These are phyloP conservation scores for Skeletonema menzelii DNA, from an alignment of 108 stramenopile genomes.

Conservation along the genomic window DNA sequence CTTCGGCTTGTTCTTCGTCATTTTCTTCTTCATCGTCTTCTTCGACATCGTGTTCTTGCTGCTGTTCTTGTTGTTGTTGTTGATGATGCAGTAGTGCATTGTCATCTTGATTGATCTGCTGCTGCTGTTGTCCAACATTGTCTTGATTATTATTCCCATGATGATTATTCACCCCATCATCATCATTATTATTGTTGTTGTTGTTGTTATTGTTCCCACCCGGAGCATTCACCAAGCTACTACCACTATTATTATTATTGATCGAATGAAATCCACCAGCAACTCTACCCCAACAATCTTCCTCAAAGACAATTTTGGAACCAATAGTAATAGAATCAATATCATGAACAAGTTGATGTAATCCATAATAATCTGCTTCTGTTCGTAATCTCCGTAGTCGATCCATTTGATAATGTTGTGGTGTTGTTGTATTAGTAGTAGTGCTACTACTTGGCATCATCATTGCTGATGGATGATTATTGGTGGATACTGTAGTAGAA, in stretches of 20 bases:
- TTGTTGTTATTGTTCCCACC: not conserved
- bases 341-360: constrained; percentile 30
- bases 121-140: not conserved
- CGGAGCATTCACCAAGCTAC: not conserved
- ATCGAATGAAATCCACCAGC: constrained; percentile 41
- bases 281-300: constrained; percentile 32
- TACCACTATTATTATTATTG: not conserved
- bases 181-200: not conserved
- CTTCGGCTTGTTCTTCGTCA: constrained; percentile 6
- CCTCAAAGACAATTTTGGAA: constrained; percentile 18
- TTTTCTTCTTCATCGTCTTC: constrained; percentile 25
- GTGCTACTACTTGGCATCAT: no score
- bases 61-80: not conserved
- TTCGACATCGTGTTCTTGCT: constrained; percentile 22
- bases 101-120: not conserved
- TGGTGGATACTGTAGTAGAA: no score
- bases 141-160: not conserved
- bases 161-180: no score
- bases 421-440: no score
- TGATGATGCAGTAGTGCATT: not conserved
- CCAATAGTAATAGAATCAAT: constrained; percentile 41
- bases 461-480: no score
- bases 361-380: constrained; percentile 46
- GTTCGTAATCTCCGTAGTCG: constrained; percentile 26
- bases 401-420: constrained; percentile 4